A percentile compares a stretch with the other conserved stretches of the same genome.
These are phyloP conservation scores for Rhodofomes roseus DNA, from an alignment of 1,284 basidiomycete species.

Conservation along the genomic window DNA sequence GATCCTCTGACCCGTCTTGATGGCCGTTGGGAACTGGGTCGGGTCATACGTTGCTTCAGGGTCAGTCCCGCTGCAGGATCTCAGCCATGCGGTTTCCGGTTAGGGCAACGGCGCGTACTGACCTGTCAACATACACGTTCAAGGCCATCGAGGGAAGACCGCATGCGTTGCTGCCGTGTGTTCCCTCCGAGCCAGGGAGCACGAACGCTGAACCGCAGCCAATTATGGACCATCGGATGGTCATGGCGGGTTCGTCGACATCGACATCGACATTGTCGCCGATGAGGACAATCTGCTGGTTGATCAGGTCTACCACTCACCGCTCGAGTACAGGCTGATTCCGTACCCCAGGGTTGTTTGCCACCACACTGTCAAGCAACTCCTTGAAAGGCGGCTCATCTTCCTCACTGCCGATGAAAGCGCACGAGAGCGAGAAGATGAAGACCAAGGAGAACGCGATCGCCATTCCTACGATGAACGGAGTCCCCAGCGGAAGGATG, in stretches of 20 bases:
- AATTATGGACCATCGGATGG: conserved; percentile 54
- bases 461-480: conserved; percentile 38
- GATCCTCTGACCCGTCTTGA: conserved; percentile 35
- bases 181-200: conserved; percentile 46
- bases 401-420: conserved; percentile 45
- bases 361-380: conserved; percentile 39
- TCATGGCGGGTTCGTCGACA: conserved; percentile 52
- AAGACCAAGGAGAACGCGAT: conserved; percentile 42
- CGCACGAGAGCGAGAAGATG: conserved; percentile 42
- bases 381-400: conserved; percentile 38
- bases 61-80: conserved; percentile 26
- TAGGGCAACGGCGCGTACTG: conserved; percentile 14
- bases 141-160: conserved; percentile 44
- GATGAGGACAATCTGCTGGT: conserved; percentile 43
- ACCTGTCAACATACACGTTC: conserved; percentile 50
- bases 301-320: not conserved
- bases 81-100: not conserved
- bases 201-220: conserved; percentile 46
- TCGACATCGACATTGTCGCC: conserved; percentile 57
- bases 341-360: conserved; percentile 43
- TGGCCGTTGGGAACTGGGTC: conserved; percentile 37
- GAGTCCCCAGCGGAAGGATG: conserved; percentile 37
- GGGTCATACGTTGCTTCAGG: conserved; percentile 46
- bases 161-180: conserved; percentile 43
- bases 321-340: not conserved